These are phyloP conservation scores for Arachnomyces sp. DNA, from an alignment of 2,329 filamentous ascomycete species.

Conservation along the genomic window DNA sequence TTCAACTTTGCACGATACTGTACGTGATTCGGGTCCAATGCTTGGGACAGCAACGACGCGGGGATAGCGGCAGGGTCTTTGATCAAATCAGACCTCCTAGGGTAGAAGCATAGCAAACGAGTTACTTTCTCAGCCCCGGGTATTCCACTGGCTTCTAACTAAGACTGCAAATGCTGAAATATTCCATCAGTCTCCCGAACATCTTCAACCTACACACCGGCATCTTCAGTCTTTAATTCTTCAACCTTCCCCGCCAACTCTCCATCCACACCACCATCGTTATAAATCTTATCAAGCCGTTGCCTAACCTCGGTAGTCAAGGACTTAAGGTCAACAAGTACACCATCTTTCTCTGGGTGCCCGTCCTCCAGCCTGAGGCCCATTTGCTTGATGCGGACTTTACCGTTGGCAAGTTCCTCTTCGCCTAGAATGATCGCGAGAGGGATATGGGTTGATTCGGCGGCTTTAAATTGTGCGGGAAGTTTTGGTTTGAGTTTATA, in stretches of 20 bases:
- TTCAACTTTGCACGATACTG: too few species aligned
- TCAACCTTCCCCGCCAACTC: constrained; percentile 6
- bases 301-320: constrained; percentile 18
- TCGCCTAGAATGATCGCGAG: constrained; percentile 86
- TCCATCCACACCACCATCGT: not conserved
- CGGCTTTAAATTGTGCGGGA: constrained; percentile 82
- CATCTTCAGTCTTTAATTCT: constrained; percentile 3
- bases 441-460: constrained; percentile 70
- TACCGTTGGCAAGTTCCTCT: constrained; percentile 74
- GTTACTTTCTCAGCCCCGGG: too few species aligned
- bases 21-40: too few species aligned
- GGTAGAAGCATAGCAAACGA: too few species aligned
- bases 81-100: too few species aligned
- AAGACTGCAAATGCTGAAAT: not conserved
- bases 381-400: constrained; percentile 83
- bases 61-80: too few species aligned
- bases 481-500: constrained; percentile 90
- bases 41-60: too few species aligned
- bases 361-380: constrained; percentile 66
- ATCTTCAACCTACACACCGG: not conserved
- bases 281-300: constrained; percentile 6
- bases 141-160: not conserved
- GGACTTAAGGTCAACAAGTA: constrained; percentile 55
- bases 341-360: constrained; percentile 84
- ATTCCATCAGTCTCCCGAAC: not conserved